Conservation (phyloP, 2,329 filamentous ascomycete genomes). For the Claviceps maximensis region DNA sequence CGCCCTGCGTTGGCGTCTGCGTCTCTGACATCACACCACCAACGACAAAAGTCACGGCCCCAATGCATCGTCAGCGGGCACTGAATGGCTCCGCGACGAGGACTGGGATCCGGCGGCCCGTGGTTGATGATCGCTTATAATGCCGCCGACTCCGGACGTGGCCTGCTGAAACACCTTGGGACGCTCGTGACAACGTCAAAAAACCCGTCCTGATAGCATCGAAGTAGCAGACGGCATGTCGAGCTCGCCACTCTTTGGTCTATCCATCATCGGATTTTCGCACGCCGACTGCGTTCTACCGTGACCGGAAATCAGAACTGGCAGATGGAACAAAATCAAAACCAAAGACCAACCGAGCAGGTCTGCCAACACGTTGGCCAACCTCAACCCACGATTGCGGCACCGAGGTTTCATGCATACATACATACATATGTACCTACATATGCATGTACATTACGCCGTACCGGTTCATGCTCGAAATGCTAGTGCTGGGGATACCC, state of each 20-base stretch:
- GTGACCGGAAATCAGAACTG: not conserved
- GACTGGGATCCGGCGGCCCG: not conserved
- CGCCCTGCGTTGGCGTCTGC: not conserved
- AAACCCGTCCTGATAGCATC: not conserved
- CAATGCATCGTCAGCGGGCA: not conserved
- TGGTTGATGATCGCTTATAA: not conserved
- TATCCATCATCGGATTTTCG: not conserved
- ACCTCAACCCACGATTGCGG: not conserved
- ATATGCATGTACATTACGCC: too few relatives aligned
- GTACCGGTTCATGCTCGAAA: not conserved
- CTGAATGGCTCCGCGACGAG: not conserved
- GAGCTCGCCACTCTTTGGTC: not conserved
- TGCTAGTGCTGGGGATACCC: not conserved
- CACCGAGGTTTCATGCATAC: not conserved
- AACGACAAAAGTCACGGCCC: not conserved
- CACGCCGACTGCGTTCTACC: not conserved
- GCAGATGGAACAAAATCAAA: not conserved
- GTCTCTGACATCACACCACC: not conserved
- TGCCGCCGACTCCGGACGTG: not conserved
- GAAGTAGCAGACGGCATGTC: not conserved
- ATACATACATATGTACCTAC: too few relatives aligned
- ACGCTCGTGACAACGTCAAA: not conserved
- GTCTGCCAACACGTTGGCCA: not conserved
- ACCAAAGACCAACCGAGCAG: not conserved
- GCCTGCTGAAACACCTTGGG: not conserved